These are phyloP conservation scores for Solanum chacoense DNA, from an alignment of 305 asterid genomes.

Conservation along the genomic window DNA sequence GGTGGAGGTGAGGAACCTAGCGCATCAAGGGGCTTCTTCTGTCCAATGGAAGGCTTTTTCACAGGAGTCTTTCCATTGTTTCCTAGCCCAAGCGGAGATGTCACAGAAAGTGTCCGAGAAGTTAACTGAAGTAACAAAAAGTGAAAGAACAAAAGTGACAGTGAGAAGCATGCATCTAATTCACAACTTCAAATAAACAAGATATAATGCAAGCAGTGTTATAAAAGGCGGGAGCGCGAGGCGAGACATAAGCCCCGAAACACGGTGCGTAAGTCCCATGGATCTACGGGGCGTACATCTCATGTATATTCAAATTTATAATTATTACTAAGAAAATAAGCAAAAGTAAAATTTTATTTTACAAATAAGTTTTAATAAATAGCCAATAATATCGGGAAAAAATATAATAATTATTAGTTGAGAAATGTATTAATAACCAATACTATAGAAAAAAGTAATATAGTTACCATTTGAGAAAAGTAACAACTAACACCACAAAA, in stretches of 20 bases:
- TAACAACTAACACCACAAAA: too few relatives aligned
- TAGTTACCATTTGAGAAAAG: too few relatives aligned
- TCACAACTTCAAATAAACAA: not conserved
- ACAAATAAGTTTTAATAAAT: not conserved
- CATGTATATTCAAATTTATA: not conserved
- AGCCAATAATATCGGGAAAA: not conserved
- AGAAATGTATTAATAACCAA: too few relatives aligned
- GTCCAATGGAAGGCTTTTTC: conserved; percentile 63
- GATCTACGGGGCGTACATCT: not conserved
- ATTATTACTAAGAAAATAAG: too few relatives aligned
- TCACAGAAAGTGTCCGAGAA: conserved; percentile 43
- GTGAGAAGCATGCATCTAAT: conserved; percentile 1
- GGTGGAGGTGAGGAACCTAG: conserved; percentile 73
- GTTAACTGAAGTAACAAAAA: conserved; percentile 29
- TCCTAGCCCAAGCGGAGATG: conserved; percentile 37
- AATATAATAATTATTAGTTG: too few relatives aligned
- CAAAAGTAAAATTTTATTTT: not conserved
- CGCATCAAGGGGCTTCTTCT: conserved; percentile 77
- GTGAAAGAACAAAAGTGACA: conserved; percentile 1
- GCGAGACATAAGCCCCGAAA: not conserved
- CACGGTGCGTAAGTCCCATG: not conserved
- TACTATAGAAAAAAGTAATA: too few relatives aligned
- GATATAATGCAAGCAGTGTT: not conserved
- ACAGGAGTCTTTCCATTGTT: conserved; percentile 44
- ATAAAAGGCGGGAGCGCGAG: not conserved